Conservation (phyloP, 2,329 filamentous ascomycete species). For the Lasiodiplodia hormozganensis region DNA sequence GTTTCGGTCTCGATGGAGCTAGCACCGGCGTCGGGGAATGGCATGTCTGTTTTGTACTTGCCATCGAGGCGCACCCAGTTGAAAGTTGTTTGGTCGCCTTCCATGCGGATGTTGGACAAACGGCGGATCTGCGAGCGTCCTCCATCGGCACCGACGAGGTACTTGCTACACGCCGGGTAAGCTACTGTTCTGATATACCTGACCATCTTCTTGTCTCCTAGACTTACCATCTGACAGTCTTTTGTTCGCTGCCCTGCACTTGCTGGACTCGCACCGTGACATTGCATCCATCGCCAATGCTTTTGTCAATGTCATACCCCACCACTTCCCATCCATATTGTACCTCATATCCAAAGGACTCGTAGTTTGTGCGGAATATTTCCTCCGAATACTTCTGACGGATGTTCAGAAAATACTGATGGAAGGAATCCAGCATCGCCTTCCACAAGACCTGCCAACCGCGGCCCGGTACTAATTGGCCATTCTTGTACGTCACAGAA, state of each 20-base stretch:
- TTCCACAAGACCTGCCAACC: not conserved
- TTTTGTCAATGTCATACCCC: not conserved
- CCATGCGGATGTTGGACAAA: constrained; percentile 9
- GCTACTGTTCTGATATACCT: not conserved
- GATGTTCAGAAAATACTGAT: not conserved
- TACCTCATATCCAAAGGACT: not conserved
- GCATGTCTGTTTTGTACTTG: constrained; percentile 7
- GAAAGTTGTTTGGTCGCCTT: constrained; percentile 3
- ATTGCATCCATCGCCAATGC: constrained; percentile 5
- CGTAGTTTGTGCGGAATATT: constrained; percentile 1
- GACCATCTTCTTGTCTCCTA: too few relatives aligned
- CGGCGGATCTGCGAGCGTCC: constrained; percentile 3
- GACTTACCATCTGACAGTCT: constrained; percentile 8
- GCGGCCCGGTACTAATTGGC: not conserved
- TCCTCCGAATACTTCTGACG: constrained; percentile 8
- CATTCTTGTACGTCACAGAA: not conserved
- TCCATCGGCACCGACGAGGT: constrained; percentile 9
- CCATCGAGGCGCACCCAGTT: constrained; percentile 12
- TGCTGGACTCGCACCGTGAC: not conserved
- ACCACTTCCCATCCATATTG: constrained; percentile 4
- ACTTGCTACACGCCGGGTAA: not conserved
- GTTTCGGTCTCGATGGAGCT: not conserved
- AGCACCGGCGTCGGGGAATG: not conserved
- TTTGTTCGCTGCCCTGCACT: not conserved
- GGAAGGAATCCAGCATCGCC: not conserved